Percentiles rank a stretch among this genome's conserved stretches.
Evolutionary conservation across 192 early-diverging fungal species (phyloP).

Genomic region (Umbelopsis ramanniana): DNA sequence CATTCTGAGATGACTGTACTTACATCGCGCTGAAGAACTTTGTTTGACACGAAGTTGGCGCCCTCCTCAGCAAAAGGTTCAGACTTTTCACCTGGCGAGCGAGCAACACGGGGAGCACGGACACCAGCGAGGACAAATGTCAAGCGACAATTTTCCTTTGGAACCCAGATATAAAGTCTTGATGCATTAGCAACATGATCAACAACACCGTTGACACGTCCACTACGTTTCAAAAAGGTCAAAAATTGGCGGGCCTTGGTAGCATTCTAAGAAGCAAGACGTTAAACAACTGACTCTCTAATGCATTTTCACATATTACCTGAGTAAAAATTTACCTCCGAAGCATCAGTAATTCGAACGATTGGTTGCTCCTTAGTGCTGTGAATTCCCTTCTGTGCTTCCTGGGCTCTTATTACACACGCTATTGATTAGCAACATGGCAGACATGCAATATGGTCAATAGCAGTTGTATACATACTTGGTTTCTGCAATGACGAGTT

Average conservation of each 20-base stretch:
- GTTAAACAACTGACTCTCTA: neutral
- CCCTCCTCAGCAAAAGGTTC: conserved; percentile 92
- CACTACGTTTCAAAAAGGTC: conserved; percentile 80
- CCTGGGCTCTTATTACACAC: conserved; percentile 30
- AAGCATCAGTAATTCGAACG: conserved; percentile 80
- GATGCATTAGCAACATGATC: conserved; percentile 86
- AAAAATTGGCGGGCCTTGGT: conserved; percentile 88
- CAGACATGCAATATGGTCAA: neutral
- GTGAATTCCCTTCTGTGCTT: conserved; percentile 79
- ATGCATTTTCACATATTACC: neutral
- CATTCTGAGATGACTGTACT: neutral
- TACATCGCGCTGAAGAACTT: conserved; percentile 86
- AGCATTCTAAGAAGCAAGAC: conserved; percentile 50
- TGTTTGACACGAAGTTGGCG: conserved; percentile 63
- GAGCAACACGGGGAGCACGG: conserved; percentile 81
- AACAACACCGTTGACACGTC: conserved; percentile 79
- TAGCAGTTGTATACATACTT: conserved; percentile 39
- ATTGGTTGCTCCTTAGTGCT: conserved; percentile 80
- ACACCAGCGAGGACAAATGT: conserved; percentile 87
- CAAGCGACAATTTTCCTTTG: conserved; percentile 82
- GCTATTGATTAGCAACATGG: neutral
- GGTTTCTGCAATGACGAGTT: conserved; percentile 80
- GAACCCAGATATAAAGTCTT: conserved; percentile 83
- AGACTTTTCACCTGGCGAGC: conserved; percentile 65
- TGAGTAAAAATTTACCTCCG: conserved; percentile 49